Evolutionary conservation across 2,329 filamentous ascomycete species (phyloP).

Genomic region (Alternaria ethzedia): DNA sequence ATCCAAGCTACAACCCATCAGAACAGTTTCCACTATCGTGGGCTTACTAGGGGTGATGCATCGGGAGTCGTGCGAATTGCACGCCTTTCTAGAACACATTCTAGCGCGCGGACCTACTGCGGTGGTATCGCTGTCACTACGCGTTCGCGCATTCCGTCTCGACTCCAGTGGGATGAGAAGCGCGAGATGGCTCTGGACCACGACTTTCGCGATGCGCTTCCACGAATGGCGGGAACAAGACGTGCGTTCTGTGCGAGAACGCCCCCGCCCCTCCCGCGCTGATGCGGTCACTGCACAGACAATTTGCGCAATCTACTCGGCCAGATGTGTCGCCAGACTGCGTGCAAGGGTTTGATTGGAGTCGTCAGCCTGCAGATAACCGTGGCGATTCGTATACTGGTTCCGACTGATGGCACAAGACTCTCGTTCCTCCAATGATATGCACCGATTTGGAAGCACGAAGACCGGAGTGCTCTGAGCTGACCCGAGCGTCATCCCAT

Average conservation of each 20-base stretch:
- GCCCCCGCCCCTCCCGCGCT: not conserved
- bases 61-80: slow-evolving; percentile 4
- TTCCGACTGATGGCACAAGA: not conserved
- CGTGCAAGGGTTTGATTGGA: not conserved
- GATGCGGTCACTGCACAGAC: not conserved
- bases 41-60: slow-evolving; percentile 7
- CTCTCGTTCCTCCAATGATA: not conserved
- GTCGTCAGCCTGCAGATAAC: not conserved
- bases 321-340: not conserved
- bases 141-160: not conserved
- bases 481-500: not conserved
- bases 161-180: not conserved
- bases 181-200: not conserved
- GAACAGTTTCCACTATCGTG: slow-evolving; percentile 10
- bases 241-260: not conserved
- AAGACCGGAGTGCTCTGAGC: not conserved
- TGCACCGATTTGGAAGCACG: not conserved
- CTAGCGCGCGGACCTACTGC: slow-evolving; percentile 1
- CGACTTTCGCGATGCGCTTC: not conserved
- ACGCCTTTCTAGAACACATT: slow-evolving; percentile 22
- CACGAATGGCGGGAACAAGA: not conserved
- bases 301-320: not conserved
- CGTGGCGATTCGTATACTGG: not conserved
- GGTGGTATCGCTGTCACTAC: not conserved
- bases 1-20: slow-evolving; percentile 4